Percentiles rank a stretch among this genome's conserved stretches.
phyloP scores from a whole-genome alignment of 306 rosid genomes.

The Crotalaria pallida region DNA sequence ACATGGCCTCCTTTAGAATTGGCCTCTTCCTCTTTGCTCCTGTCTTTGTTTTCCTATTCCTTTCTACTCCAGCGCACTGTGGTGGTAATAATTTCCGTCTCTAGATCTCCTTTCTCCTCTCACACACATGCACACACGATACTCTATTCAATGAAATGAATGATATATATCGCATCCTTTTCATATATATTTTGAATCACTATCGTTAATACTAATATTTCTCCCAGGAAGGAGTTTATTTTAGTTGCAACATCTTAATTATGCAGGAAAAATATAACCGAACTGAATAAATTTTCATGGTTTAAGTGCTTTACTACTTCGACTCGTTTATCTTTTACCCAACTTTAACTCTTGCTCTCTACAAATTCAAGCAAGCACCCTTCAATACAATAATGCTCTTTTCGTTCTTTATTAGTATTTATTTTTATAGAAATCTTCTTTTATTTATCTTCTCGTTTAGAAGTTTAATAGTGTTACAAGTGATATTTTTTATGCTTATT shows the following conservation, averaged over 20 bases:
- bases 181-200: neutral
- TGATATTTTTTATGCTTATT: too few species aligned
- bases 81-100: constrained; percentile 18
- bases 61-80: constrained; percentile 20
- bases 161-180: too few species aligned
- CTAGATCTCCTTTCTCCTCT: neutral
- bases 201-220: neutral
- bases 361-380: too few species aligned
- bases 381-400: too few species aligned
- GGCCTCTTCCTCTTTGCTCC: constrained; percentile 14
- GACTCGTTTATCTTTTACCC: too few species aligned
- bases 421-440: too few species aligned
- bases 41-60: constrained; percentile 6
- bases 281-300: neutral
- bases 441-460: too few species aligned
- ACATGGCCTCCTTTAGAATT: constrained; percentile 32
- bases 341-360: too few species aligned
- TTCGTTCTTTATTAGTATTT: too few species aligned
- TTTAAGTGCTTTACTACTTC: neutral
- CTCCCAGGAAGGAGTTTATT: neutral
- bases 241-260: neutral
- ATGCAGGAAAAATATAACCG: neutral
- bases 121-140: neutral
- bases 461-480: too few species aligned
- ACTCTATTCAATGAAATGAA: too few species aligned